A percentile compares a stretch with the other conserved stretches of the same genome.
phyloP scores from a whole-genome alignment of 495 filamentous ascomycete genomes.

The Talaromyces stipitatus region DNA sequence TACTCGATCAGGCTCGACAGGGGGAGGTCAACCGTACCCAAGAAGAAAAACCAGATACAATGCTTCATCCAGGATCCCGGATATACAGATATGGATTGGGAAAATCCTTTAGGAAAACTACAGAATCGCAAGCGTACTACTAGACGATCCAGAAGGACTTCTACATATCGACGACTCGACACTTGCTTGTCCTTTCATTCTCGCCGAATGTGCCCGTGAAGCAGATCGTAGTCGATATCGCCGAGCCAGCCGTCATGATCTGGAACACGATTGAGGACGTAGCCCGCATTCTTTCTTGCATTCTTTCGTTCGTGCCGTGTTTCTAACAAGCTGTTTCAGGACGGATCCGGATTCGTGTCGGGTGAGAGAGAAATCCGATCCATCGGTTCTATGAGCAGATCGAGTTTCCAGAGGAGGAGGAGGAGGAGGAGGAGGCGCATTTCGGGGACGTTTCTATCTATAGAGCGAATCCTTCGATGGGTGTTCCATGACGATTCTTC shows the following conservation, averaged over 20 bases:
- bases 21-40: neutral
- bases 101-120: constrained; percentile 10
- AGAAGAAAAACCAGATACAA: constrained; percentile 3
- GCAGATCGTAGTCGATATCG: constrained; percentile 26
- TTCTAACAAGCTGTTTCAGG: constrained; percentile 9
- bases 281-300: neutral
- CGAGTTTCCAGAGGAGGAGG: constrained; percentile 9
- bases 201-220: constrained; percentile 26
- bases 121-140: constrained; percentile 12
- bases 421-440: constrained; percentile 8
- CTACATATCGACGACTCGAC: constrained; percentile 22
- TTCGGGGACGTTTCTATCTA: constrained; percentile 20
- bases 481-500: too few relatives aligned
- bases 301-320: neutral
- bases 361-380: constrained; percentile 12
- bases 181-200: constrained; percentile 21
- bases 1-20: neutral
- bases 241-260: constrained; percentile 24
- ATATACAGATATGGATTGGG: constrained; percentile 15
- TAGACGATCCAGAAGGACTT: constrained; percentile 26
- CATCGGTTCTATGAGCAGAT: constrained; percentile 12
- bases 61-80: constrained; percentile 25
- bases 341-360: constrained; percentile 20
- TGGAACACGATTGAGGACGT: constrained; percentile 21
- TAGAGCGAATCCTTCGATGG: too few relatives aligned